phyloP scores from a whole-genome alignment of 768 basidiomycete species.

The Nidularia sp. region DNA sequence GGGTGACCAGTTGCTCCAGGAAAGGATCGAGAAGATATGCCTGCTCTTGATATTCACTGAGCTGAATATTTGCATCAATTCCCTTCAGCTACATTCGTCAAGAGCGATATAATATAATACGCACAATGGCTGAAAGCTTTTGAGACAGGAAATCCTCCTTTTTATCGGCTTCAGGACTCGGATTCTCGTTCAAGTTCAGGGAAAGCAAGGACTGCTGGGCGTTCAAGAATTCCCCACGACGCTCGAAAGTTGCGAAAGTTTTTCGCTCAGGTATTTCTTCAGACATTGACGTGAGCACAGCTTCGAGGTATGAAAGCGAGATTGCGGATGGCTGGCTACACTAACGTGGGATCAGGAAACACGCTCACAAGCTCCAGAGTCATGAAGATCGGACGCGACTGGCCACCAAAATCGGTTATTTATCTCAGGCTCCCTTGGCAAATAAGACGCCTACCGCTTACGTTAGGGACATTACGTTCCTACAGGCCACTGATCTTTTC shows the following conservation, averaged over 20 bases:
- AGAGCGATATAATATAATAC: conserved; percentile 14
- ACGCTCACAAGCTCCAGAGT: no score
- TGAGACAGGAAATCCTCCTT: conserved; percentile 36
- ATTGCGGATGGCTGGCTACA: no score
- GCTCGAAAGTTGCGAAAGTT: conserved; percentile 56
- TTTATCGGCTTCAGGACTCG: conserved; percentile 36
- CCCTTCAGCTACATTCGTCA: neutral
- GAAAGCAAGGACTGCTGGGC: conserved; percentile 48
- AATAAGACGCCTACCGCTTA: no score
- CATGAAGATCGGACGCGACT: no score
- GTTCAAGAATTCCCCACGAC: conserved; percentile 52
- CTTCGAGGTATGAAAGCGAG: neutral
- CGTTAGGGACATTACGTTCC: no score
- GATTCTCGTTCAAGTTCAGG: conserved; percentile 38
- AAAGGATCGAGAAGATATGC: conserved; percentile 89
- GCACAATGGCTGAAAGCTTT: conserved; percentile 48
- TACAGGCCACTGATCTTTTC: no score
- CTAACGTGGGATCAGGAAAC: no score
- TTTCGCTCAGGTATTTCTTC: conserved; percentile 40
- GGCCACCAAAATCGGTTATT: no score
- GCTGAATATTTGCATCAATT: conserved; percentile 53
- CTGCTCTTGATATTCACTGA: conserved; percentile 90
- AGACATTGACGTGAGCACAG: conserved; percentile 4
- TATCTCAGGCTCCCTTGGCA: no score
- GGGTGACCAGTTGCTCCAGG: conserved; percentile 73